Conservation (phyloP, 495 filamentous ascomycete genomes). For the Penicillium egyptiacum region DNA sequence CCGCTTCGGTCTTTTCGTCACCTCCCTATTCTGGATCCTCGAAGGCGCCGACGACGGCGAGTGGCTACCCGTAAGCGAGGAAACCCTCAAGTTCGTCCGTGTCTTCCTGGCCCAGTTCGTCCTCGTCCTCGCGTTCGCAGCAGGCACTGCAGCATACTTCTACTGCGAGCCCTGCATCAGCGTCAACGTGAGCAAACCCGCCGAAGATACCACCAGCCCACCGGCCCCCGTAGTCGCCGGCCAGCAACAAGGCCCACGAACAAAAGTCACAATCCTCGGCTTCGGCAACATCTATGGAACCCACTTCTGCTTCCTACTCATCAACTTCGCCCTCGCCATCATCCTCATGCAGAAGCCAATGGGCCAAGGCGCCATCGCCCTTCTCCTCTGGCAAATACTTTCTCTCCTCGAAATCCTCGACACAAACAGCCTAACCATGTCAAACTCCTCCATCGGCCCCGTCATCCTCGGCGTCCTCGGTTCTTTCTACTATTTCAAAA, state of each 20-base stretch:
- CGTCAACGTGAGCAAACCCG: constrained; percentile 46
- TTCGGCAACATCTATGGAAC: constrained; percentile 92
- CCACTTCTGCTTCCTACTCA: constrained; percentile 80
- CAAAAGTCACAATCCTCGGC: constrained; percentile 76
- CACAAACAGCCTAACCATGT: constrained; percentile 60
- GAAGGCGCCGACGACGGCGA: constrained; percentile 87
- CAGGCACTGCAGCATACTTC: constrained; percentile 67
- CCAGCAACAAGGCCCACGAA: constrained; percentile 35
- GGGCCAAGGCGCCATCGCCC: constrained; percentile 78
- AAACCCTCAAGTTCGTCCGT: constrained; percentile 69
- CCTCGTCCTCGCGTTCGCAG: constrained; percentile 63
- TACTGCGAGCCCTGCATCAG: constrained; percentile 75
- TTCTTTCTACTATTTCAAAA: constrained; percentile 95
- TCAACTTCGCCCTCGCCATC: constrained; percentile 72
- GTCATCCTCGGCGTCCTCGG: constrained; percentile 81
- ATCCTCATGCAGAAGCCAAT: constrained; percentile 90
- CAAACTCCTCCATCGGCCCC: constrained; percentile 74
- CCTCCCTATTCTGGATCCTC: constrained; percentile 82
- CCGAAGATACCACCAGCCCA: constrained; percentile 33
- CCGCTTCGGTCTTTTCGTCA: constrained; percentile 70
- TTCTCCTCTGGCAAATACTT: constrained; percentile 82
- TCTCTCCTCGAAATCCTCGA: constrained; percentile 86
- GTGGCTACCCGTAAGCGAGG: constrained; percentile 68
- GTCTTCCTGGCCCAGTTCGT: constrained; percentile 73
- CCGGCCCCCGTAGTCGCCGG: constrained; percentile 35